Conservation (phyloP, 164 flowering plant genomes). For the Tinospora cordifolia region DNA sequence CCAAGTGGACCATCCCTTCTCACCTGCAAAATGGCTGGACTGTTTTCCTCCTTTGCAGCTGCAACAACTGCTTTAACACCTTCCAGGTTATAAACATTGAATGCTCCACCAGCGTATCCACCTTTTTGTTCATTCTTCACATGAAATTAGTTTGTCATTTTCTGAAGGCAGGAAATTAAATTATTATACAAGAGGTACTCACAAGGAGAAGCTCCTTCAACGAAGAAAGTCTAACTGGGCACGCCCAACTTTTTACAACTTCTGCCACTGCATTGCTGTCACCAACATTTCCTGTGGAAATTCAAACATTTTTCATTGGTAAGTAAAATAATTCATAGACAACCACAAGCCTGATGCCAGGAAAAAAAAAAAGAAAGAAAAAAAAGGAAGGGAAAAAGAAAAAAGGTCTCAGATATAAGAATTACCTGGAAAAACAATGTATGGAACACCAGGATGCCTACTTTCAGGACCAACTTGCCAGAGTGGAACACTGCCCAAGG, state of each 20-base stretch:
- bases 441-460: constrained; percentile 92
- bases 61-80: constrained; percentile 94
- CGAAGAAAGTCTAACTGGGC: constrained; percentile 48
- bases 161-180: constrained; percentile 1
- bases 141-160: constrained; percentile 19
- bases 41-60: constrained; percentile 91
- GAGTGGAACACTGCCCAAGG: constrained; percentile 91
- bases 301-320: neutral
- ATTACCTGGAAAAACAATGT: constrained; percentile 95
- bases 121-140: constrained; percentile 74
- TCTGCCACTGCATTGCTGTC: constrained; percentile 74
- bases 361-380: neutral
- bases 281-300: constrained; percentile 82
- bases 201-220: constrained; percentile 83
- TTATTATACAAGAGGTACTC: constrained; percentile 21
- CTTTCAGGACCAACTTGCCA: constrained; percentile 97
- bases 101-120: constrained; percentile 96
- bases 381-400: neutral
- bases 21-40: constrained; percentile 99
- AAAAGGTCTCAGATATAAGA: constrained; percentile 3
- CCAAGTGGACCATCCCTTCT: constrained; percentile 5
- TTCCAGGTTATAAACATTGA: constrained; percentile 94
- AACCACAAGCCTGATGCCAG: neutral
- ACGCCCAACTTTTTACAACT: constrained; percentile 77
- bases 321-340: neutral